Base-by-base conservation (phyloP, 139 green algal species). In the Yamagishiella unicocca region DNA sequence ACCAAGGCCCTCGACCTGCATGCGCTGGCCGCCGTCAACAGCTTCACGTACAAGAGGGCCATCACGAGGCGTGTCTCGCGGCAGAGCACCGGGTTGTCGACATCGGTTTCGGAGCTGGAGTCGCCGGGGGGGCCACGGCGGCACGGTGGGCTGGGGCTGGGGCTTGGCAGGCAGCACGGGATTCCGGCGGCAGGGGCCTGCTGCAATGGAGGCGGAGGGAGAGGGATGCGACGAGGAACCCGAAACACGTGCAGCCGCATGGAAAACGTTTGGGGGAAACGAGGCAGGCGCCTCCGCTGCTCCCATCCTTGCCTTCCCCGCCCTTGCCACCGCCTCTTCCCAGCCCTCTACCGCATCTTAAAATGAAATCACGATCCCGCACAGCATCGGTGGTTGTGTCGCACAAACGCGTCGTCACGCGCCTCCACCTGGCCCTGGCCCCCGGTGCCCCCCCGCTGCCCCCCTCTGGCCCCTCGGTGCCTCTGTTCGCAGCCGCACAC, bases 21-120 rank as follows among this genome's bases (percentile, higher is more conserved):
- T 29, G 27, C 77, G 25, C 53, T 72, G 37, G 77, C 77, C 8
- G 77, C 77, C 3, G 77, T 73, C 53, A 84, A 55, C 77, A 72
- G 38, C 25, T 27, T 27, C 21, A 55, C 24, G 4, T 73, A 84
- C 54, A 54, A 53, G 29, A 45, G 31, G 61, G 53, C 46, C 24
- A 42, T 33, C 21, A 35, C 31, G 33, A 40, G 27, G 35, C 46
- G 54, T 22, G 19, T 9, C 40, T n/a, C 73, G 73, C n/a, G 27
- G 2, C 37, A n/a, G 12, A 31, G 62, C n/a, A n/a, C 29, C 4
- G n/a, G 25, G 33, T n/a, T 46, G 67, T 27, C 21, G 67, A 35
- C 9, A 71, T 35, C 29, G 62, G 5, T n/a, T 2, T 71, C 62
- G 3, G 62, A n/a, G 4, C 38, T n/a, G 62, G n/a, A n/a, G n/a